A percentile compares a stretch with the other conserved stretches of the same genome.
These are phyloP conservation scores for Mycena epipterygia DNA, from an alignment of 768 basidiomycete species.

Conservation along the genomic window DNA sequence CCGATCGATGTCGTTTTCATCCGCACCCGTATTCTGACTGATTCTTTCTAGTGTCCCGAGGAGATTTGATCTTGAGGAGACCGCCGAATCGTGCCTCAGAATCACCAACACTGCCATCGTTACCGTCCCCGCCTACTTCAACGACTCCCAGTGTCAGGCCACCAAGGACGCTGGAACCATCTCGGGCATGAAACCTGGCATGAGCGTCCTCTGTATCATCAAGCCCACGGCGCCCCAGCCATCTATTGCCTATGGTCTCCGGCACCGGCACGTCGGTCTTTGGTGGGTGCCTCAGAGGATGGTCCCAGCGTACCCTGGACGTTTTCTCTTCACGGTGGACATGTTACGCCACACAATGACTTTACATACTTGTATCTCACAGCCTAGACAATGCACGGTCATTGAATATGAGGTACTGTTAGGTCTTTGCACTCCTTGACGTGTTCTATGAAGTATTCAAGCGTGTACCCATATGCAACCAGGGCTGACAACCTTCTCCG, in stretches of 20 bases:
- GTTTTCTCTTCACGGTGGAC: conserved; percentile 22
- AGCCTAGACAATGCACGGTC: conserved; percentile 17
- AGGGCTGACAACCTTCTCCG: no score
- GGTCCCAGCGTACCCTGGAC: conserved; percentile 79
- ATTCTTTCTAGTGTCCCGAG: conserved; percentile 80
- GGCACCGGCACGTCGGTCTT: conserved; percentile 92
- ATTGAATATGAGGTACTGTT: background rate
- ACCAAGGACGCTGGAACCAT: conserved; percentile 98
- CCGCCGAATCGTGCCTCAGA: conserved; percentile 96
- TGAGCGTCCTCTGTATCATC: conserved; percentile 98
- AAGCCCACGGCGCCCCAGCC: conserved; percentile 98
- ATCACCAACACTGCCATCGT: conserved; percentile 90
- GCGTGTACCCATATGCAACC: no score
- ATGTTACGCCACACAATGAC: conserved; percentile 18
- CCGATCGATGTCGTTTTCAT: no score
- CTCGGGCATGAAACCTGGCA: conserved; percentile 91
- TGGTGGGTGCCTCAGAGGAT: conserved; percentile 76
- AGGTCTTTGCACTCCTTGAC: no score
- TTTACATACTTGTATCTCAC: conserved; percentile 20
- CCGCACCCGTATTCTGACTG: conserved; percentile 36
- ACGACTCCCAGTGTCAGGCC: conserved; percentile 98
- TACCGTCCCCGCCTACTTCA: conserved; percentile 98
- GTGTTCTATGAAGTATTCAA: no score
- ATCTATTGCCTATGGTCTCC: conserved; percentile 99
- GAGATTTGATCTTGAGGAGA: conserved; percentile 99